A percentile compares a stretch with the other conserved stretches of the same genome.
These are phyloP conservation scores for Neurospora discreta DNA, from an alignment of 495 filamentous ascomycete genomes.

Conservation along the genomic window DNA sequence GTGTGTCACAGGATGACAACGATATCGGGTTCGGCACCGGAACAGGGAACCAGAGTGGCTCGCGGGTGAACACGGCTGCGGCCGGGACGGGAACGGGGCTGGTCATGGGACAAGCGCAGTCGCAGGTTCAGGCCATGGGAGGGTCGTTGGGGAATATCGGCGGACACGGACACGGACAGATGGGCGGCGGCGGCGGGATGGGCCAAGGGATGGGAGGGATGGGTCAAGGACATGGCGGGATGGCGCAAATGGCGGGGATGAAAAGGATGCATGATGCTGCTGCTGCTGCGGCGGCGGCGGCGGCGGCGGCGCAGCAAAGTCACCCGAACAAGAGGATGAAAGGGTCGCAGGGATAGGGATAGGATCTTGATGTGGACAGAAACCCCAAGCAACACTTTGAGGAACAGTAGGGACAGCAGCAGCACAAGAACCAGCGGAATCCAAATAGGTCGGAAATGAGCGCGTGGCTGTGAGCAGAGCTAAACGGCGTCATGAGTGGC, in stretches of 20 bases:
- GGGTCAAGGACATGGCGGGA: not conserved
- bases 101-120: not conserved
- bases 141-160: not conserved
- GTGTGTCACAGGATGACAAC: slow-evolving; percentile 88
- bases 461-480: not conserved
- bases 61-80: slow-evolving; percentile 45
- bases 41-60: slow-evolving; percentile 58
- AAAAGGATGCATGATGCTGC: not conserved
- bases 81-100: not conserved
- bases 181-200: not conserved
- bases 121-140: not conserved
- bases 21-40: slow-evolving; percentile 73
- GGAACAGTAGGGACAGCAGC: not conserved
- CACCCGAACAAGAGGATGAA: not conserved
- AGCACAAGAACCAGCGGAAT: not conserved
- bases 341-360: not conserved
- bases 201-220: not conserved
- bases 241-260: not conserved
- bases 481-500: not conserved
- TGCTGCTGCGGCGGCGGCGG: not conserved
- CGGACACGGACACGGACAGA: not conserved
- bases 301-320: not conserved
- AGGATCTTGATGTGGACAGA: not conserved
- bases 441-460: not conserved
- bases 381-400: not conserved